Evolutionary conservation across 805 yeast species (phyloP).

Genomic region (Zygotorulaspora danielsina): DNA sequence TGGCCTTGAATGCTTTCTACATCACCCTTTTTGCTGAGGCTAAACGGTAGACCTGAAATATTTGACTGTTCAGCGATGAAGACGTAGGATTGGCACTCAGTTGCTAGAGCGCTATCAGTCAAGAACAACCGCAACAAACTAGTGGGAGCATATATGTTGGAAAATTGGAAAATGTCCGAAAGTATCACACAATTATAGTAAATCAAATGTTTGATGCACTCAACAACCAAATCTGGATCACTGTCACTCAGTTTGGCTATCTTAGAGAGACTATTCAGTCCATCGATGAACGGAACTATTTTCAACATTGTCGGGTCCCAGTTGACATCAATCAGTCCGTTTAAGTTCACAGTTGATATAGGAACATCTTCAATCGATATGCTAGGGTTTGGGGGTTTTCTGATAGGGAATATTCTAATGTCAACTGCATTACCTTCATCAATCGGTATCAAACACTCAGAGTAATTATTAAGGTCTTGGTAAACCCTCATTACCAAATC

Average conservation of each 20-base stretch:
- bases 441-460: slow-evolving; percentile 92
- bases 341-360: slow-evolving; percentile 74
- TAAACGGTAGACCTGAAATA: slow-evolving; percentile 34
- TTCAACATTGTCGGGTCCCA: slow-evolving; percentile 98
- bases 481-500: slow-evolving; percentile 83
- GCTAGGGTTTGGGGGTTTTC: slow-evolving; percentile 74
- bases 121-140: slow-evolving; percentile 67
- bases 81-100: slow-evolving; percentile 83
- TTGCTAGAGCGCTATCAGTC: slow-evolving; percentile 58
- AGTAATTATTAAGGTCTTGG: slow-evolving; percentile 90
- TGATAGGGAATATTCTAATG: slow-evolving; percentile 87
- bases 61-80: slow-evolving; percentile 40
- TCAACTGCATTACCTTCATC: slow-evolving; percentile 87
- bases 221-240: slow-evolving; percentile 70
- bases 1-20: slow-evolving; percentile 10
- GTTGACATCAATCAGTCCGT: slow-evolving; percentile 71
- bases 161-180: slow-evolving; percentile 83
- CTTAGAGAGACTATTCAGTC: slow-evolving; percentile 73
- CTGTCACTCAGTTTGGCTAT: slow-evolving; percentile 80
- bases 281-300: slow-evolving; percentile 81
- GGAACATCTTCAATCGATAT: slow-evolving; percentile 85
- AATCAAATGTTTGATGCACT: slow-evolving; percentile 85
- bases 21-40: slow-evolving; percentile 9
- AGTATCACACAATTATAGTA: slow-evolving; percentile 83
- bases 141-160: slow-evolving; percentile 85